phyloP scores from a whole-genome alignment of 495 filamentous ascomycete genomes.

The Podospora didyma region DNA sequence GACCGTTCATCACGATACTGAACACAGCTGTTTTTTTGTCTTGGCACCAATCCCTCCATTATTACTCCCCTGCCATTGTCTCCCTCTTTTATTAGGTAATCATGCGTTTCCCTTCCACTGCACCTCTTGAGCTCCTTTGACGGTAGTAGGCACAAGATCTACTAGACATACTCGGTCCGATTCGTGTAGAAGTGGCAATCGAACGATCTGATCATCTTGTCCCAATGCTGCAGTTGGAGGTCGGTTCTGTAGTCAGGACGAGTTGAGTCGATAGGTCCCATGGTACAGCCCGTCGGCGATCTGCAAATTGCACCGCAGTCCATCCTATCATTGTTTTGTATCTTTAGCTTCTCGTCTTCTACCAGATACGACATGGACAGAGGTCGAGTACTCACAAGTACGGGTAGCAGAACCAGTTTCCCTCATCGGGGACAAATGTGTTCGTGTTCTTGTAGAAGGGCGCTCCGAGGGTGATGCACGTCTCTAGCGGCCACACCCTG shows the following conservation, averaged over 20 bases:
- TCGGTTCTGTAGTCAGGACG: conserved; percentile 34
- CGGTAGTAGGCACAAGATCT: neutral
- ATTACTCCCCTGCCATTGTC: neutral
- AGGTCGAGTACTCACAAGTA: conserved; percentile 4
- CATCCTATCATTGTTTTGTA: neutral
- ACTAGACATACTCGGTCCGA: conserved; percentile 9
- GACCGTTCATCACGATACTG: neutral
- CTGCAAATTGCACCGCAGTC: conserved; percentile 37
- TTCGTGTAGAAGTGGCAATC: conserved; percentile 24
- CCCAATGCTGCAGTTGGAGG: conserved; percentile 31
- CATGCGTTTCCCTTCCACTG: neutral
- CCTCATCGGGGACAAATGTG: conserved; percentile 40
- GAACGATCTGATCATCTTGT: conserved; percentile 33
- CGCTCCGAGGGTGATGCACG: conserved; percentile 34
- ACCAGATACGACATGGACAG: no score
- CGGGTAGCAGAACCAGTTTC: conserved; percentile 38
- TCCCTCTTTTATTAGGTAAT: conserved; percentile 7
- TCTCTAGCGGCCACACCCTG: conserved; percentile 29
- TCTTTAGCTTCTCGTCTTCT: neutral
- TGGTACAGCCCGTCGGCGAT: conserved; percentile 43
- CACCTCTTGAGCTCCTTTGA: neutral
- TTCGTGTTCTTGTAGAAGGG: conserved; percentile 27
- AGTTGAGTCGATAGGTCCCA: conserved; percentile 32
- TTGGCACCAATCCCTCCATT: neutral
- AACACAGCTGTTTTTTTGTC: neutral